Evolutionary conservation across 148 eudicot species (phyloP), one percentile per base, ranked within the genome.

Genomic region (Cornus controversa): DNA sequence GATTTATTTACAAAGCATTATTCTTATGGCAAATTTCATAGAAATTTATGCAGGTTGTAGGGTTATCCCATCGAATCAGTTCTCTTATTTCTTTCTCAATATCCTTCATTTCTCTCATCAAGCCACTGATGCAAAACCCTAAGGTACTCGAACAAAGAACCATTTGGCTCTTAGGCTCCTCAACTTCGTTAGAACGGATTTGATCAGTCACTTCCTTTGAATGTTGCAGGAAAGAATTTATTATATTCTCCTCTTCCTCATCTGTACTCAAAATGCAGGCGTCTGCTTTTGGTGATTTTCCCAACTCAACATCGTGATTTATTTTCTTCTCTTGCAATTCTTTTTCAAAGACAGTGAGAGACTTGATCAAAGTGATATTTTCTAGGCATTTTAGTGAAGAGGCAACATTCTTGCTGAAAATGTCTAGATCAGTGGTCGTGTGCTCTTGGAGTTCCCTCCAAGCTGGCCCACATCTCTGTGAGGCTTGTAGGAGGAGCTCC

Each of bases 391-490:
- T 74, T 57, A 88, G 34, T 60, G 85, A 76, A 66, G 82, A 36
- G 62, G 69, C 69, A 26, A 78, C 36, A 15, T 34, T 53, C 47
- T 64, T 79, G 70, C 78, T 82, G 64, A 82, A 84, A 63, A 75
- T 80, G 72, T 82, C 76, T 28, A 86, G 28, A 71, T 88, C 85
- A 24, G 14, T 70, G 66, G 71, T 73, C 20, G 86, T 74, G 27
- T 75, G 84, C 63, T 80, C 87, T 68, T 78, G 81, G 25, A 86
- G 24, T 69, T 79, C 87, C 57, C 37, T 84, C 81, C 86, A 85
- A 10, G 40, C 69, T 3, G 23, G 70, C 34, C 28, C 75, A 37
- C 69, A 50, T 34, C 45, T 73, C 67, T 77, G 69, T 36, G 77
- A 64, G 40, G 74, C 74, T 73, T 68, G 74, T 73, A 54, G 54